These are phyloP conservation scores for Aspergillus sp. DNA, from an alignment of 2,329 filamentous ascomycete genomes.

Conservation along the genomic window DNA sequence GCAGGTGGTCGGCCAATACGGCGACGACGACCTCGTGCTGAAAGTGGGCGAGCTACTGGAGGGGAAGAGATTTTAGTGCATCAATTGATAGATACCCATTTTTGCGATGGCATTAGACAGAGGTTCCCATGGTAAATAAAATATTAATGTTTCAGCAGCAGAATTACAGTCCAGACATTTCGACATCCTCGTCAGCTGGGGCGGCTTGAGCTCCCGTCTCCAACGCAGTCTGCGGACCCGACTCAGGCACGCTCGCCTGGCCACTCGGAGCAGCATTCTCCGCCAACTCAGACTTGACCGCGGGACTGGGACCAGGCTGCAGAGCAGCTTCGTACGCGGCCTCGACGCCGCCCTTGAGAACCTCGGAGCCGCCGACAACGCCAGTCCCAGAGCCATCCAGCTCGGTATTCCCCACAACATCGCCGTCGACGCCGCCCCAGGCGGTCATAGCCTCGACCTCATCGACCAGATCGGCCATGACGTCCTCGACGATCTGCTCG, in stretches of 20 bases:
- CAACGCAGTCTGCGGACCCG: slow-evolving; percentile 8
- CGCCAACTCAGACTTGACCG: slow-evolving; percentile 1
- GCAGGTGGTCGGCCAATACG: slow-evolving; percentile 41
- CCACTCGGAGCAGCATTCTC: slow-evolving; percentile 14
- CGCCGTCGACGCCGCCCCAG: slow-evolving; percentile 38
- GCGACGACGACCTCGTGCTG: slow-evolving; percentile 36
- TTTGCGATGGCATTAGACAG: too few relatives aligned
- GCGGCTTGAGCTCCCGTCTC: slow-evolving; percentile 8
- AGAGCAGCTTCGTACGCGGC: slow-evolving; percentile 20
- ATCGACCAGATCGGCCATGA: slow-evolving; percentile 86
- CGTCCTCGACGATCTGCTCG: slow-evolving; percentile 90
- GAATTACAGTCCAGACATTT: slow-evolving; percentile 21
- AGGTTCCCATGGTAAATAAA: too few relatives aligned
- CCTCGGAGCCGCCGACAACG: slow-evolving; percentile 23
- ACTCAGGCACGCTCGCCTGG: slow-evolving; percentile 9
- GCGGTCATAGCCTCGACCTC: slow-evolving; percentile 71
- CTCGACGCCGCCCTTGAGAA: slow-evolving; percentile 23
- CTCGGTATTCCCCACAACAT: slow-evolving; percentile 21
- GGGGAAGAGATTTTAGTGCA: slow-evolving; percentile 8
- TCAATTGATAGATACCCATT: slow-evolving; percentile 4
- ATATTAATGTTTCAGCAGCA: too few relatives aligned
- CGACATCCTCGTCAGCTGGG: slow-evolving; percentile 19
- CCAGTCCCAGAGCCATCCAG: slow-evolving; percentile 16
- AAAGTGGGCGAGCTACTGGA: slow-evolving; percentile 30
- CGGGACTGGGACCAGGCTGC: slow-evolving; percentile 5